These are phyloP conservation scores for Neurospora sublineolata DNA, from an alignment of 495 filamentous ascomycete genomes.

Conservation along the genomic window DNA sequence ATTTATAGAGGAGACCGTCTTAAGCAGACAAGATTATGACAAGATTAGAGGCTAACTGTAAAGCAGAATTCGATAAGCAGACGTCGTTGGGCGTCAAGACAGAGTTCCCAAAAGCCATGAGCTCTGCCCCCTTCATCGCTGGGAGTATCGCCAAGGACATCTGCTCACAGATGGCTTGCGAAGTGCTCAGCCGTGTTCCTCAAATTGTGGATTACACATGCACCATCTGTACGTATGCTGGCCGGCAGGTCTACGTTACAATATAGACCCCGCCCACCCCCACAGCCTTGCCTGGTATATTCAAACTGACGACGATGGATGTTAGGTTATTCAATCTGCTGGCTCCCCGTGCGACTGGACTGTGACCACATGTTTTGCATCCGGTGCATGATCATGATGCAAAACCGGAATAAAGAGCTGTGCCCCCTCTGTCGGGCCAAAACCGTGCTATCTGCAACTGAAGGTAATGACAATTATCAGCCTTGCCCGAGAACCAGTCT, in stretches of 20 bases:
- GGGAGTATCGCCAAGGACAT: conserved; percentile 52
- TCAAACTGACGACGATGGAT: neutral
- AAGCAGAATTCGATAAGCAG: conserved; percentile 65
- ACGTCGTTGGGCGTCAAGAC: conserved; percentile 51
- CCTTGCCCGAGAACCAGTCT: neutral
- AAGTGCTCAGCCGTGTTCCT: conserved; percentile 54
- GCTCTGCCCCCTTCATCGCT: conserved; percentile 39
- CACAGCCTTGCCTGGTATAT: neutral
- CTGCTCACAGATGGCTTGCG: conserved; percentile 50
- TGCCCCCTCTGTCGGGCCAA: conserved; percentile 60
- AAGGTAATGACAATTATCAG: conserved; percentile 23
- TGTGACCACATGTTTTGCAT: conserved; percentile 65
- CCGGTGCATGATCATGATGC: conserved; percentile 58
- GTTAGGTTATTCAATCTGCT: conserved; percentile 42
- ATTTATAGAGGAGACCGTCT: neutral
- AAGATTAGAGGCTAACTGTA: conserved; percentile 1
- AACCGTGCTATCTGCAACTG: conserved; percentile 48
- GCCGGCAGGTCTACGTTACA: neutral
- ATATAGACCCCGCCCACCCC: neutral
- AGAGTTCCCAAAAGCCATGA: conserved; percentile 40
- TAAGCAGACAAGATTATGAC: neutral
- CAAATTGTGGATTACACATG: conserved; percentile 64
- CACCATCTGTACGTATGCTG: conserved; percentile 46
- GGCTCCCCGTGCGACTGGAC: conserved; percentile 52
- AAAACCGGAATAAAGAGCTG: conserved; percentile 41